These are phyloP conservation scores for Plasmodium gaboni DNA, from an alignment of 169 alveolate genomes.

Conservation along the genomic window DNA sequence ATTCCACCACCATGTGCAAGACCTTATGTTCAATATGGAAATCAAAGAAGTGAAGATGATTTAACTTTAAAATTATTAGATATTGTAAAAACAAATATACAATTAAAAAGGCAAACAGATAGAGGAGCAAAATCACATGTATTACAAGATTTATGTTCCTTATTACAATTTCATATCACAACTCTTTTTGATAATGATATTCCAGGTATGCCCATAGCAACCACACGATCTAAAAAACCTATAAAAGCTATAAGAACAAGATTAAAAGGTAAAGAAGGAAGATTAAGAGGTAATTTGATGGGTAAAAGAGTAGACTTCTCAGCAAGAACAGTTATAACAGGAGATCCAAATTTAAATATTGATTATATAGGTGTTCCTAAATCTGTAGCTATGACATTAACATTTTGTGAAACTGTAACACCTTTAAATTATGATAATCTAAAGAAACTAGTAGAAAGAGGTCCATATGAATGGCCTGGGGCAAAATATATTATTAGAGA, in stretches of 20 bases:
- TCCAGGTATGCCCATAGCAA: slow-evolving; percentile 96
- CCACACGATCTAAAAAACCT: slow-evolving; percentile 97
- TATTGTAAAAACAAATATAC: slow-evolving; percentile 95
- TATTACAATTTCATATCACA: slow-evolving; percentile 96
- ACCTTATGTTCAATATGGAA: slow-evolving; percentile 96
- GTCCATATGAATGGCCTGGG: slow-evolving; percentile 99
- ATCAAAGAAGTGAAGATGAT: slow-evolving; percentile 98
- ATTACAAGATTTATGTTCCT: slow-evolving; percentile 92
- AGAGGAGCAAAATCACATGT: slow-evolving; percentile 94
- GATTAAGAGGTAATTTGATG: slow-evolving; percentile 99
- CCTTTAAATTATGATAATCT: slow-evolving; percentile 95
- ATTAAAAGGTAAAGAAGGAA: slow-evolving; percentile 99
- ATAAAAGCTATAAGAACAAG: slow-evolving; percentile 98
- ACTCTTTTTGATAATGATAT: slow-evolving; percentile 98
- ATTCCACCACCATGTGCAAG: slow-evolving; percentile 99
- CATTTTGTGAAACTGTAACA: slow-evolving; percentile 99
- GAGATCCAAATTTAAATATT: slow-evolving; percentile 98
- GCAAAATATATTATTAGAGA: slow-evolving; percentile 96
- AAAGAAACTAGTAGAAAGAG: slow-evolving; percentile 93
- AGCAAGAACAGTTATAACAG: slow-evolving; percentile 99
- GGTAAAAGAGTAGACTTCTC: slow-evolving; percentile 99
- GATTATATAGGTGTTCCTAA: slow-evolving; percentile 98
- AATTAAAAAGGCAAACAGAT: slow-evolving; percentile 90
- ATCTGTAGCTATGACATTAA: slow-evolving; percentile 98
- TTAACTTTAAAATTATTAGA: slow-evolving; percentile 96